Conservation (phyloP, 2,329 filamentous ascomycete genomes). For the Aspergillus caelatus region DNA sequence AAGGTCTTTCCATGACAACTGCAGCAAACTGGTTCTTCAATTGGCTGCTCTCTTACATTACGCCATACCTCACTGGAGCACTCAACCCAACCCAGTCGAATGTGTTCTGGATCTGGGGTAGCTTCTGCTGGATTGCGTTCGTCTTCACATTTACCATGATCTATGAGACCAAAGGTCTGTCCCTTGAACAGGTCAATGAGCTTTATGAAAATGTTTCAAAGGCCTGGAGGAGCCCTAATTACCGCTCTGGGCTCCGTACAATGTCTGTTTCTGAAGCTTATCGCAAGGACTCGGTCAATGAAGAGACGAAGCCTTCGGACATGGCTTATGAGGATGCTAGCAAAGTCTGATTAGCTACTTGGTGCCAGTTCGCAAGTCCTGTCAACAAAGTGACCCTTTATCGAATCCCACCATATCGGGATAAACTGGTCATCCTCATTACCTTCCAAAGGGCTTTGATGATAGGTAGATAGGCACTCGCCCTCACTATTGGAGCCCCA, state of each 20-base stretch:
- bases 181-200: neutral
- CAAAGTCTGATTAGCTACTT: neutral
- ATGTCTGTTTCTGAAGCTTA: neutral
- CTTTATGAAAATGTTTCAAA: neutral
- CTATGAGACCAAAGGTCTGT: neutral
- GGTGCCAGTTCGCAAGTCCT: no score
- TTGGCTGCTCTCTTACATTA: neutral
- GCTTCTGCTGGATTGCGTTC: neutral
- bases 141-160: neutral
- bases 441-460: no score
- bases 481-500: no score
- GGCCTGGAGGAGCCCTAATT: neutral
- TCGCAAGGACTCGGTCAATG: neutral
- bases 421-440: no score
- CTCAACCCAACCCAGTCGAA: neutral
- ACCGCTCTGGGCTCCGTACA: neutral
- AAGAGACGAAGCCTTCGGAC: neutral
- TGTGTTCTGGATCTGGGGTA: neutral
- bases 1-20: neutral
- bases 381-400: no score
- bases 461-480: no score
- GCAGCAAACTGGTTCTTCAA: neutral
- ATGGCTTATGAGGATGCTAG: neutral
- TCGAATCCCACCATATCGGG: no score
- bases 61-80: neutral